Percentiles rank a stretch among this genome's conserved stretches.
Conservation (phyloP, 208 protist genomes). For the Wallacemonas sp. region DNA sequence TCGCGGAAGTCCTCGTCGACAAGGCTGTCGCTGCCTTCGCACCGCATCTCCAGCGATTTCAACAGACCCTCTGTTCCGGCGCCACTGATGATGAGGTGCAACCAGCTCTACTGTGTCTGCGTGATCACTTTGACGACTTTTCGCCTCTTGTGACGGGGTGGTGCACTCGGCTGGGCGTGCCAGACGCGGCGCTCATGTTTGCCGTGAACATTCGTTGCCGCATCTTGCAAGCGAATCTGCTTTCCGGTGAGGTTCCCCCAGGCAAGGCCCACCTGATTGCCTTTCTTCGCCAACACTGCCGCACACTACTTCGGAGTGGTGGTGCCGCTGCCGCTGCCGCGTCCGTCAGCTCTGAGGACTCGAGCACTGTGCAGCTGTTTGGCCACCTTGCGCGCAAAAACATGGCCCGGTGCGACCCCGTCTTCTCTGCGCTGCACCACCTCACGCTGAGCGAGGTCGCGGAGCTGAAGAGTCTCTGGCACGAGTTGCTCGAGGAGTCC, state of each 20-base stretch:
- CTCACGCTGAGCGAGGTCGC: slow-evolving; percentile 59
- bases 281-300: slow-evolving; percentile 52
- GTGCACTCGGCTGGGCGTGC: slow-evolving; percentile 40
- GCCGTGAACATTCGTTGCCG: slow-evolving; percentile 55
- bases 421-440: slow-evolving; percentile 66
- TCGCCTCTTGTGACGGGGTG: slow-evolving; percentile 40
- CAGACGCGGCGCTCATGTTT: slow-evolving; percentile 34
- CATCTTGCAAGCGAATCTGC: slow-evolving; percentile 61
- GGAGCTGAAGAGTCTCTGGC: slow-evolving; percentile 66
- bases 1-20: slow-evolving; percentile 23
- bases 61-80: slow-evolving; percentile 13
- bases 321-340: neutral
- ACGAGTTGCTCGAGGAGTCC: slow-evolving; percentile 48
- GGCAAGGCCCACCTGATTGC: slow-evolving; percentile 45
- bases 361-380: slow-evolving; percentile 13
- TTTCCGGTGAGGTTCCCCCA: slow-evolving; percentile 56
- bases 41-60: slow-evolving; percentile 21
- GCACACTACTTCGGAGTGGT: slow-evolving; percentile 16
- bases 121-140: slow-evolving; percentile 2
- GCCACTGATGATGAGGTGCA: neutral
- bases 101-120: neutral
- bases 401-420: slow-evolving; percentile 45
- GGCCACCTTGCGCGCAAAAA: slow-evolving; percentile 9
- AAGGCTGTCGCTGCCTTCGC: slow-evolving; percentile 23
- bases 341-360: neutral